phyloP scores from a whole-genome alignment of 2,329 filamentous ascomycete species.

The Proliferodiscus dingleyae region DNA sequence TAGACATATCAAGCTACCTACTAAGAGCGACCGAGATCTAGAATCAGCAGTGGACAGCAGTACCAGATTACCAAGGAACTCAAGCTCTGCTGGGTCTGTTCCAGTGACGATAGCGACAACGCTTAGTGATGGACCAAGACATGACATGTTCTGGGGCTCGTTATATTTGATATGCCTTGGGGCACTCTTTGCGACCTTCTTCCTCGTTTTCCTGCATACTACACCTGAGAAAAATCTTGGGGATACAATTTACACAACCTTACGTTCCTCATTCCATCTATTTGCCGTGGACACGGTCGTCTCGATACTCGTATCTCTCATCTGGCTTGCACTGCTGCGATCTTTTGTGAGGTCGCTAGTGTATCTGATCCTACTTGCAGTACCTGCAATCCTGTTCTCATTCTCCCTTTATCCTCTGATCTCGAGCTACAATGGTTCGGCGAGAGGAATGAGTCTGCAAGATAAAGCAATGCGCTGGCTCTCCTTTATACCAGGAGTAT shows the following conservation, averaged over 20 bases:
- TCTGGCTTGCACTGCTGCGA: slow-evolving; percentile 85
- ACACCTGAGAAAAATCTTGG: slow-evolving; percentile 69
- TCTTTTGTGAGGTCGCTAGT: slow-evolving; percentile 87
- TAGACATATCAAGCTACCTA: slow-evolving; percentile 28
- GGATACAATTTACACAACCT: slow-evolving; percentile 88
- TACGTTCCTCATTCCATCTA: slow-evolving; percentile 82
- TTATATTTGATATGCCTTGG: slow-evolving; percentile 82
- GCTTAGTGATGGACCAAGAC: slow-evolving; percentile 66
- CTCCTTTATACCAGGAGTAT: slow-evolving; percentile 68
- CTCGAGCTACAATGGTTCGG: slow-evolving; percentile 76
- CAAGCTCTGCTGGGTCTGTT: slow-evolving; percentile 37
- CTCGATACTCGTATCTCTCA: slow-evolving; percentile 78
- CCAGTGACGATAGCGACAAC: slow-evolving; percentile 53
- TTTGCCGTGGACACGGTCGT: slow-evolving; percentile 87
- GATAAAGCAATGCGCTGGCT: slow-evolving; percentile 86
- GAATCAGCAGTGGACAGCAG: slow-evolving; percentile 16
- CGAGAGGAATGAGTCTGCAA: slow-evolving; percentile 73
- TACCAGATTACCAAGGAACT: slow-evolving; percentile 21
- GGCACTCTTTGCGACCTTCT: slow-evolving; percentile 79
- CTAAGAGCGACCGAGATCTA: slow-evolving; percentile 20
- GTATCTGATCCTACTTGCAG: slow-evolving; percentile 72
- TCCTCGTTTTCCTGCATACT: slow-evolving; percentile 87
- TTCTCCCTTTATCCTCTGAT: slow-evolving; percentile 91
- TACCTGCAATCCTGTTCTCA: slow-evolving; percentile 79
- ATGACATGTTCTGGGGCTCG: slow-evolving; percentile 90